phyloP scores from a whole-genome alignment of 805 yeast genomes.

The Schwanniomyces yamadae region DNA sequence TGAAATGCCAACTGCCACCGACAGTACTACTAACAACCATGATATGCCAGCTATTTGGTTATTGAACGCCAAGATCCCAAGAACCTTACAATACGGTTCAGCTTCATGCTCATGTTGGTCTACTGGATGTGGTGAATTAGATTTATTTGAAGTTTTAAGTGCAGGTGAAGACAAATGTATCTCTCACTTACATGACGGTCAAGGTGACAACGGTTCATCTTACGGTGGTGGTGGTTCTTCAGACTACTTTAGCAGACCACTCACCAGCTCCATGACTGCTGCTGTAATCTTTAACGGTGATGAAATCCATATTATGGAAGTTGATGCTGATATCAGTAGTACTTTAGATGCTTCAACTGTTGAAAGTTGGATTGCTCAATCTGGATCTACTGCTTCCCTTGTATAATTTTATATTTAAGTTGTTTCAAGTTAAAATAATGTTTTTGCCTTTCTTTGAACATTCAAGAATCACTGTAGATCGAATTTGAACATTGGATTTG shows the following conservation, averaged over 20 bases:
- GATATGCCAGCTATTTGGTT: conserved; percentile 99
- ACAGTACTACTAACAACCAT: conserved; percentile 53
- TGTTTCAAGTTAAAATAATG: not conserved
- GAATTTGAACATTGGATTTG: too few species aligned
- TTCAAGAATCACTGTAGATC: too few species aligned
- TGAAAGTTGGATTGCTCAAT: conserved; percentile 50
- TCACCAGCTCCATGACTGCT: conserved; percentile 73
- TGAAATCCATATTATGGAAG: conserved; percentile 58
- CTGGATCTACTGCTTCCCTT: conserved; percentile 49
- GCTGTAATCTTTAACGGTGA: conserved; percentile 74
- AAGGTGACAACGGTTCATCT: conserved; percentile 56
- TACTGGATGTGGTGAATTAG: conserved; percentile 97
- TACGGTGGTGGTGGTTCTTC: conserved; percentile 83
- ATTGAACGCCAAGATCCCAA: conserved; percentile 92
- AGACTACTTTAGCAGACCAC: conserved; percentile 88
- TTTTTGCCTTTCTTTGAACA: too few species aligned
- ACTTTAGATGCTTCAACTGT: conserved; percentile 58
- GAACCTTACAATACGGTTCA: conserved; percentile 91
- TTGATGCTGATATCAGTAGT: conserved; percentile 45
- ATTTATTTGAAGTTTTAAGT: conserved; percentile 83
- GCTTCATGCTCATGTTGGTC: conserved; percentile 91
- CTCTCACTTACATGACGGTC: conserved; percentile 81
- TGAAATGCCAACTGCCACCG: conserved; percentile 78
- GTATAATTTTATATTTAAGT: not conserved
- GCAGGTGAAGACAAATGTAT: conserved; percentile 74